Evolutionary conservation across 1,284 basidiomycete species (phyloP), one percentile per base, ranked within the genome.

Genomic region (Heterobasidion irregulare): DNA sequence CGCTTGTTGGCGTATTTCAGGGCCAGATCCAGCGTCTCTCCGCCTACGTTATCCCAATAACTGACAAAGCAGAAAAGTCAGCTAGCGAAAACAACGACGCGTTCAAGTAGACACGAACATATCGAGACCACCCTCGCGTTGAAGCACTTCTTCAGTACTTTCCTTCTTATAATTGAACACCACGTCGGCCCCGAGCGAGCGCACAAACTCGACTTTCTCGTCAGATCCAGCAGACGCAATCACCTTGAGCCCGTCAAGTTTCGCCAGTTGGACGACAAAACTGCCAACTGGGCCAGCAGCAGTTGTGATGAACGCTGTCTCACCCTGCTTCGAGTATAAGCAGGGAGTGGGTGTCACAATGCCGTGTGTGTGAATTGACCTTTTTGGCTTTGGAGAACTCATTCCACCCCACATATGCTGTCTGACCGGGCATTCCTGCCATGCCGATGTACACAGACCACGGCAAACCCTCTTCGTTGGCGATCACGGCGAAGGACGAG

Each of bases 1-100:
- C 73, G 63, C 1, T 64, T 65, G 26, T 76, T 76, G 36, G 86
- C 75, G 52, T 74, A 69, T 3, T 70, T 72, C 13, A 89, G 65
- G 0, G 79, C 79, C 38, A 77, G 70, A 50, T 88, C 83, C 15
- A 88, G 73, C 4, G 78, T 81, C 58, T 82, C 76, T 0, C 88
- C 88, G 2, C 89, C 86, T 53, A 86, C 84, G 64, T 79, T 75
- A 58, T 79, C 75, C 70, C 75, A 78, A 59, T 71, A 76, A 19
- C 78, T 81, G 53, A 33, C 2, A 41, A n/a, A 12, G n/a, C 38
- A 41, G 6, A 6, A 6, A 41, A 12, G 38, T 41, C 38, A 41
- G 38, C 3, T 6, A 41, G n/a, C 10, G n/a, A 10, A 41, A 6
- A 2, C 10, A 41, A n/a, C 10, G 2, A 41, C 38, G 2, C 38